Percentiles rank a stretch among this genome's conserved stretches.
phyloP scores from a whole-genome alignment of 306 rosid genomes.

The Dalbergia cultrata region DNA sequence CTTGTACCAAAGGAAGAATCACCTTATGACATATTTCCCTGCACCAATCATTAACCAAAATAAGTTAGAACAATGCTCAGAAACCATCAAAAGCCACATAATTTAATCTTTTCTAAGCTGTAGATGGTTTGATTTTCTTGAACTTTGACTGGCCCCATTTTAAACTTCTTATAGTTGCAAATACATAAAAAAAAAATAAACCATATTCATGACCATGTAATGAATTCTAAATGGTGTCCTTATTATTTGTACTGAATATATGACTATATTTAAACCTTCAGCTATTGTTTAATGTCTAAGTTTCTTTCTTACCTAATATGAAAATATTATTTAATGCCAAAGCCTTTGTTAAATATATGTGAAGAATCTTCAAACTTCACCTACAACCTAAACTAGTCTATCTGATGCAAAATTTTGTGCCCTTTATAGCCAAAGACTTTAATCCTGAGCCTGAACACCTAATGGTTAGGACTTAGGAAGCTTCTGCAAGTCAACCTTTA shows the following conservation, averaged over 20 bases:
- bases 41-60: constrained; percentile 17
- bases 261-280: constrained; percentile 5
- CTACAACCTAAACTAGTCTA: constrained; percentile 21
- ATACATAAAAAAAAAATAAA: background rate
- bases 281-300: constrained; percentile 1
- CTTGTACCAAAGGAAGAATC: background rate
- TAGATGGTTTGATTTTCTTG: background rate
- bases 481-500: constrained; percentile 44
- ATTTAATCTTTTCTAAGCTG: background rate
- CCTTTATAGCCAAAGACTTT: constrained; percentile 37
- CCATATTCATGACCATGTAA: constrained; percentile 1
- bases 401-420: background rate
- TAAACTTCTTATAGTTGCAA: constrained; percentile 19
- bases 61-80: background rate
- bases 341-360: constrained; percentile 19
- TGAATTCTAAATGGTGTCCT: background rate
- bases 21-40: constrained; percentile 25
- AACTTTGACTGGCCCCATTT: background rate
- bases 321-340: constrained; percentile 16
- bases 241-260: constrained; percentile 9
- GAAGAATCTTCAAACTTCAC: constrained; percentile 40
- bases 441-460: background rate
- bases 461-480: background rate
- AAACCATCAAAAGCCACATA: constrained; percentile 12
- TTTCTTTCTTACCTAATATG: constrained; percentile 29